phyloP scores from a whole-genome alignment of 345 rosid genomes.

The Excoecaria cochinchinensis region DNA sequence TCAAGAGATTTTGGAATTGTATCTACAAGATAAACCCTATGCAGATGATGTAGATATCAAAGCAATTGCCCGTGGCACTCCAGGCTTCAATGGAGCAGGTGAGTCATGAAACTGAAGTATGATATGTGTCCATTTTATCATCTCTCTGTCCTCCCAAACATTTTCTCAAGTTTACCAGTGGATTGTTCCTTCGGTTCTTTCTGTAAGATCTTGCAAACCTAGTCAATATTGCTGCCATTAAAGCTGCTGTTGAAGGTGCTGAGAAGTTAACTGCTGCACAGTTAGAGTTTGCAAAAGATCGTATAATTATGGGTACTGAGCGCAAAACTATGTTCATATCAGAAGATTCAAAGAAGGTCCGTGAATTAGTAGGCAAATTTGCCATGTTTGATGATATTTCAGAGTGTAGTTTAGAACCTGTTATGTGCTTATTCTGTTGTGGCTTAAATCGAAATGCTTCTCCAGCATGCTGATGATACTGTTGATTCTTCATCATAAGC shows the following conservation, averaged over 20 bases:
- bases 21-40: slow-evolving; percentile 89
- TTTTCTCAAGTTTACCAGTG: slow-evolving; percentile 4
- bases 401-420: neutral
- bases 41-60: slow-evolving; percentile 82
- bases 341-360: slow-evolving; percentile 96
- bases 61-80: slow-evolving; percentile 97
- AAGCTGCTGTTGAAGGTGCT: slow-evolving; percentile 98
- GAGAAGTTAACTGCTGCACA: slow-evolving; percentile 69
- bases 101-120: slow-evolving; percentile 15
- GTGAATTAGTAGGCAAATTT: neutral
- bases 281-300: slow-evolving; percentile 91
- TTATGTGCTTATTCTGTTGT: neutral
- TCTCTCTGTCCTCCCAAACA: neutral
- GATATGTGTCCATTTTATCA: neutral
- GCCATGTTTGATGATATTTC: neutral
- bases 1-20: slow-evolving; percentile 95
- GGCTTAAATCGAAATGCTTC: neutral
- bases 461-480: neutral
- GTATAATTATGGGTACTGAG: slow-evolving; percentile 95
- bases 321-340: slow-evolving; percentile 94
- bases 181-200: slow-evolving; percentile 14
- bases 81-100: slow-evolving; percentile 99
- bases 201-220: slow-evolving; percentile 80
- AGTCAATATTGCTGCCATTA: slow-evolving; percentile 96
- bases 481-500: neutral